phyloP scores from a whole-genome alignment of 257 asterid genomes.

The Agastache rugosa region DNA sequence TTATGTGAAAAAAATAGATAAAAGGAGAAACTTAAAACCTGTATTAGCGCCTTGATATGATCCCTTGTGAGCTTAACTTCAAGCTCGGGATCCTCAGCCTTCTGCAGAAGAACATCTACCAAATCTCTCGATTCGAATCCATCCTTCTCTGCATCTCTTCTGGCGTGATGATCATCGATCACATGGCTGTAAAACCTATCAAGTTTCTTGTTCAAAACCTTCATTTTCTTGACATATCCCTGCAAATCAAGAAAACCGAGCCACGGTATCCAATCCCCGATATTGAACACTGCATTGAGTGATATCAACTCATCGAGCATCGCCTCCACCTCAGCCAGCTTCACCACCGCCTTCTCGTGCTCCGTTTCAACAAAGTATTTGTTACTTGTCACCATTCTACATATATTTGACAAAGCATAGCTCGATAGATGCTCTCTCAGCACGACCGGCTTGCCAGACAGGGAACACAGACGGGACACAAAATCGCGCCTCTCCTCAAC shows the following conservation, averaged over 20 bases:
- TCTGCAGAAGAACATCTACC: neutral
- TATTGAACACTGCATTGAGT: neutral
- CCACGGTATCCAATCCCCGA: slow-evolving; percentile 54
- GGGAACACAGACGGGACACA: slow-evolving; percentile 21
- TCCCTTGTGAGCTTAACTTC: neutral
- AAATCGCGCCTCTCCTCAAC: slow-evolving; percentile 34
- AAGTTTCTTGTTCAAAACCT: slow-evolving; percentile 37
- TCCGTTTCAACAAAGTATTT: neutral
- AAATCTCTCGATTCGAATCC: neutral
- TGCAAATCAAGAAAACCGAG: slow-evolving; percentile 47
- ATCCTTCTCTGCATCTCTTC: neutral
- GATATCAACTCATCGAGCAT: slow-evolving; percentile 13
- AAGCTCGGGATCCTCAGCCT: slow-evolving; percentile 1
- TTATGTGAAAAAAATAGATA: too few species aligned
- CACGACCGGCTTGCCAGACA: slow-evolving; percentile 36
- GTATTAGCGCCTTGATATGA: neutral
- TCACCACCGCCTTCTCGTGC: neutral
- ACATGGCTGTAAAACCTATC: slow-evolving; percentile 34
- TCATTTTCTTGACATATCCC: slow-evolving; percentile 57
- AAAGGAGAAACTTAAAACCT: neutral
- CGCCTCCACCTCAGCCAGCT: neutral
- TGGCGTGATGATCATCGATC: slow-evolving; percentile 23
- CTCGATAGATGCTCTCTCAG: slow-evolving; percentile 32
- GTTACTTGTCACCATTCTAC: neutral
- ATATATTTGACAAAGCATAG: slow-evolving; percentile 21